Conservation (phyloP, 176 grass and related monocot species). For the Oryza meyeriana region DNA sequence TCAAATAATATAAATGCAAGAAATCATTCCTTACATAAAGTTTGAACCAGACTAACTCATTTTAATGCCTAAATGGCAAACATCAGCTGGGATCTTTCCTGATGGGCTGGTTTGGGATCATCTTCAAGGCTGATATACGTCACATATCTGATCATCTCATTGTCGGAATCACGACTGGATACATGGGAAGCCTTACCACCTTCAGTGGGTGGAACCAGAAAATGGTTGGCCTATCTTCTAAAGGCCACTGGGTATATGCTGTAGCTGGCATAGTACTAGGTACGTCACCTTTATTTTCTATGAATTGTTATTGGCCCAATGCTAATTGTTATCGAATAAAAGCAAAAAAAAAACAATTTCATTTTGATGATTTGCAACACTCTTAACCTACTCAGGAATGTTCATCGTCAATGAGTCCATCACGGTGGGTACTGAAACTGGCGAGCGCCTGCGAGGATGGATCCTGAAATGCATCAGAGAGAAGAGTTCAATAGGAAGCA, state of each 20-base stretch:
- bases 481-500: constrained; percentile 39
- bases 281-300: constrained; percentile 28
- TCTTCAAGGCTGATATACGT: constrained; percentile 82
- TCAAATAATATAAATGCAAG: constrained; percentile 23
- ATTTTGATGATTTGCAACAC: constrained; percentile 18
- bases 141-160: constrained; percentile 76
- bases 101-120: constrained; percentile 96
- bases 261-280: constrained; percentile 79
- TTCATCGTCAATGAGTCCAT: constrained; percentile 75
- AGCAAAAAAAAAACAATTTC: neutral
- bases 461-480: constrained; percentile 36
- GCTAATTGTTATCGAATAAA: neutral
- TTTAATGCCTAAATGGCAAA: constrained; percentile 21
- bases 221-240: constrained; percentile 78
- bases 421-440: constrained; percentile 67
- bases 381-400: constrained; percentile 51
- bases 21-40: neutral
- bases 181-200: constrained; percentile 88
- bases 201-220: constrained; percentile 98
- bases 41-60: neutral
- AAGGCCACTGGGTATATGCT: constrained; percentile 74
- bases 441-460: constrained; percentile 51
- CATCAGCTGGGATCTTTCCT: constrained; percentile 92
- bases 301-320: neutral
- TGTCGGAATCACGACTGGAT: constrained; percentile 73